A percentile compares a stretch with the other conserved stretches of the same genome.
These are phyloP conservation scores for Podaxis sp. DNA, from an alignment of 768 basidiomycete species.

Conservation along the genomic window DNA sequence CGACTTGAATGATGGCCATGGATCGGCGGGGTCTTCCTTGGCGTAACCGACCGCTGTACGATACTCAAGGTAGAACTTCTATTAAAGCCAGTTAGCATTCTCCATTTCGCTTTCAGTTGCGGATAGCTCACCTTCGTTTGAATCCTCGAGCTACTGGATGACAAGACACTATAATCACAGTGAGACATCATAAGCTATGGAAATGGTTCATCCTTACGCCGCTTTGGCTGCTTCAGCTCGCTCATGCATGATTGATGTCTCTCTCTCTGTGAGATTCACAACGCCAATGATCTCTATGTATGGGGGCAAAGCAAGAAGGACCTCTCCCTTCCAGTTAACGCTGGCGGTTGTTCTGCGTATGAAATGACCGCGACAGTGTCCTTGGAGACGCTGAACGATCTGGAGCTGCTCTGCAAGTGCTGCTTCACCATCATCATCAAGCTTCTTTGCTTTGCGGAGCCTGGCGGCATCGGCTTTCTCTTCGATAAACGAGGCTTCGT, in stretches of 20 bases:
- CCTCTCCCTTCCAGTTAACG: neutral
- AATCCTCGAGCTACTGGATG: neutral
- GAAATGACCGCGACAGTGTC: neutral
- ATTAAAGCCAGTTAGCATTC: neutral
- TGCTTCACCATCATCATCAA: neutral
- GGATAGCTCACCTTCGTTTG: neutral
- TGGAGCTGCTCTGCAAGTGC: neutral
- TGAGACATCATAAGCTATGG: neutral
- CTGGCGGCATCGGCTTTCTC: neutral
- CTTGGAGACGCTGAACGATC: neutral
- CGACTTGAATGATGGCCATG: conserved; percentile 10
- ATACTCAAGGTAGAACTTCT: conserved; percentile 20
- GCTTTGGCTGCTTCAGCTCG: neutral
- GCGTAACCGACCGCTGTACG: conserved; percentile 13
- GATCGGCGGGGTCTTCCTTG: neutral
- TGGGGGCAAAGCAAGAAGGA: neutral
- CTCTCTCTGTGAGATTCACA: neutral
- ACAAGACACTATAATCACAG: neutral
- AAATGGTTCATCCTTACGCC: neutral
- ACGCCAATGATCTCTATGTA: neutral
- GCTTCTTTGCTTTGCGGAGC: neutral
- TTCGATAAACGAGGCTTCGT: neutral
- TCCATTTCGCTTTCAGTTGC: neutral
- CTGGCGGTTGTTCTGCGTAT: neutral
- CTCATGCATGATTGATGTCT: neutral